Evolutionary conservation across 495 filamentous ascomycete species (phyloP), one percentile per base, ranked within the genome.

Genomic region (Parathielavia hyrcaniae): DNA sequence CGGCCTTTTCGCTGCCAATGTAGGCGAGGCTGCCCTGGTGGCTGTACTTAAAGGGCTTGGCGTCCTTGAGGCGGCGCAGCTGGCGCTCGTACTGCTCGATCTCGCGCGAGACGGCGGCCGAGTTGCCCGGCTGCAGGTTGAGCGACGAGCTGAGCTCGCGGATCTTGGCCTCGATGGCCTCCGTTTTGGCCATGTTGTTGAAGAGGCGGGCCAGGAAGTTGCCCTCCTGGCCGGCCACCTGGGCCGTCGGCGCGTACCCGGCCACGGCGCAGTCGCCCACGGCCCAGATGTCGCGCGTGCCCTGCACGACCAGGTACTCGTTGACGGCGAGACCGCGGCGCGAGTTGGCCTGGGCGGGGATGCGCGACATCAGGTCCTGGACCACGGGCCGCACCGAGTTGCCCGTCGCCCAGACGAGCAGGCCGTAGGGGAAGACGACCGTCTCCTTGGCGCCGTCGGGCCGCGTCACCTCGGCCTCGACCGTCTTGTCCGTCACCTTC

Each of bases 271-370:
- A 96, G 77, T 97, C 91, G 34, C 80, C 80, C 19, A 83, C 73
- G 19, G 77, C 77, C 93, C 95, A 98, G 71, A 98, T 86, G 71
- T 96, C 93, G 68, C 95, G 89, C 41, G 91, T 85, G 50, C 93
- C 93, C 72, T 97, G 95, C 46, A 97, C 92, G 50, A 98, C 93
- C 9, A 98, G 87, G 78, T 96, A 98, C 71, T 97, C 95, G 73
- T 98, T 97, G 38, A 98, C 93, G 36, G 87, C 88, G 41, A 98
- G 84, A 69, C 93, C 93, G 61, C 93, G 89, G 60, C 93, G 87
- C 20, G 95, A 96, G 76, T 95, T 84, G 75, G 90, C 90, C 71
- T 98, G 93, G 9, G 90, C 93, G 11, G 95, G 90, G 58, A 98
- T 89, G 72, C 92, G 88, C 61, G 71, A 73, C 85, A 97, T 95